These are phyloP conservation scores for Vitis riparia DNA, from an alignment of 164 flowering plant species.

Conservation along the genomic window DNA sequence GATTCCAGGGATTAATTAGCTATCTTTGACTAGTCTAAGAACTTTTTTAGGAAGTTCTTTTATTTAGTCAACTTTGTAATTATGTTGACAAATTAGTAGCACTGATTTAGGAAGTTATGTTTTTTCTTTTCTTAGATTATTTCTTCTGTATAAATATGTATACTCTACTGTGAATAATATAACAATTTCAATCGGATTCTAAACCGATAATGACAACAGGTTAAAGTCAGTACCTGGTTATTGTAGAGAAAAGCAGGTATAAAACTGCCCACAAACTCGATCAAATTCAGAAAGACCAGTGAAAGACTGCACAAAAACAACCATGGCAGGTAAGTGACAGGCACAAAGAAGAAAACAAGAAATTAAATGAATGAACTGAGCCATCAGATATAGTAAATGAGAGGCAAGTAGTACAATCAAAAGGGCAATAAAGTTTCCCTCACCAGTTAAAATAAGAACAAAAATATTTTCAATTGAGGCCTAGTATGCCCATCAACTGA, in stretches of 20 bases:
- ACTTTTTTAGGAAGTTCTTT: no score
- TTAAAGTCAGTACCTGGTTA: slow-evolving; percentile 65
- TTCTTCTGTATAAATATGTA: no score
- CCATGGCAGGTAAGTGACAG: background rate
- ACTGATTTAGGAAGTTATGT: no score
- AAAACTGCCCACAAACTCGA: slow-evolving; percentile 51
- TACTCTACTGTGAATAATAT: no score
- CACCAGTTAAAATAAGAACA: background rate
- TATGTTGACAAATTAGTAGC: no score
- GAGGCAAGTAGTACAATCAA: background rate
- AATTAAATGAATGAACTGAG: background rate
- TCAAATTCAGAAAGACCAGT: slow-evolving; percentile 72
- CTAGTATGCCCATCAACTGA: background rate
- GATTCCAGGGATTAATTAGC: no score
- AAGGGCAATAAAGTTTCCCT: background rate
- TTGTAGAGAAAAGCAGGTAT: slow-evolving; percentile 80
- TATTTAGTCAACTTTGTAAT: no score
- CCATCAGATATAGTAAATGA: background rate
- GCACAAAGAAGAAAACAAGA: background rate
- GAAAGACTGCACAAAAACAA: slow-evolving; percentile 58
- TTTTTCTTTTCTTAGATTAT: no score
- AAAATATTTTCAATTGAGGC: background rate
- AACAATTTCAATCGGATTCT: no score
- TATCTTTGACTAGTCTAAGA: no score
- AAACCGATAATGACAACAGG: background rate